Conservation (phyloP, 176 grass and related monocot species). For the Triticum urartu region DNA sequence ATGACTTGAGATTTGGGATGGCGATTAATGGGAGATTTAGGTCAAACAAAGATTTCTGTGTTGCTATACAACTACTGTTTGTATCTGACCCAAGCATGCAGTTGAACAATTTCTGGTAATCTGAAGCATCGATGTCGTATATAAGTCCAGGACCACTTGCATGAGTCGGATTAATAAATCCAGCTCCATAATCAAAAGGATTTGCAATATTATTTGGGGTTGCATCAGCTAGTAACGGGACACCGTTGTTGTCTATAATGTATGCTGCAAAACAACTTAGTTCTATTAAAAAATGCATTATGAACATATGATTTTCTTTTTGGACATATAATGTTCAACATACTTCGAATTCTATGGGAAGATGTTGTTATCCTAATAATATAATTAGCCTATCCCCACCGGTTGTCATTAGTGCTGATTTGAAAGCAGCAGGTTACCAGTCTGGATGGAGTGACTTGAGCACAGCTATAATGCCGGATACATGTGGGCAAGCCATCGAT, state of each 20-base stretch:
- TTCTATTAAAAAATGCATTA: neutral
- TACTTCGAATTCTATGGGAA: neutral
- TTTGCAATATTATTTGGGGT: conserved; percentile 48
- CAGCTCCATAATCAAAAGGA: conserved; percentile 73
- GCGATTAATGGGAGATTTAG: conserved; percentile 58
- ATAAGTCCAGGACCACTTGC: conserved; percentile 58
- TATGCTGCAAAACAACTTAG: conserved; percentile 27
- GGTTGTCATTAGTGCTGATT: conserved; percentile 62
- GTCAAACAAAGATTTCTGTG: neutral
- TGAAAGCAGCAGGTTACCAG: conserved; percentile 65
- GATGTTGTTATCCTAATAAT: neutral
- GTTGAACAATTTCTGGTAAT: conserved; percentile 44
- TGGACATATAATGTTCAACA: neutral
- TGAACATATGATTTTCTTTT: too few species aligned
- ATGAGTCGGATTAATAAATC: conserved; percentile 38
- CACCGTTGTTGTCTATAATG: conserved; percentile 22
- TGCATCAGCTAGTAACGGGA: conserved; percentile 44
- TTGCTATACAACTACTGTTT: neutral
- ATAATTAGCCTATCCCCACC: conserved; percentile 17
- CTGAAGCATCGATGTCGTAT: conserved; percentile 51
- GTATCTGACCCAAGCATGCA: conserved; percentile 2
- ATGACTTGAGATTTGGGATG: conserved; percentile 54
- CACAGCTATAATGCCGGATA: conserved; percentile 48
- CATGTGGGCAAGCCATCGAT: conserved; percentile 66
- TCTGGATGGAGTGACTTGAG: conserved; percentile 65